Evolutionary conservation across 768 basidiomycete genomes (phyloP), one percentile per base, ranked within the genome.

Genomic region (Rhizopogon rudus): DNA sequence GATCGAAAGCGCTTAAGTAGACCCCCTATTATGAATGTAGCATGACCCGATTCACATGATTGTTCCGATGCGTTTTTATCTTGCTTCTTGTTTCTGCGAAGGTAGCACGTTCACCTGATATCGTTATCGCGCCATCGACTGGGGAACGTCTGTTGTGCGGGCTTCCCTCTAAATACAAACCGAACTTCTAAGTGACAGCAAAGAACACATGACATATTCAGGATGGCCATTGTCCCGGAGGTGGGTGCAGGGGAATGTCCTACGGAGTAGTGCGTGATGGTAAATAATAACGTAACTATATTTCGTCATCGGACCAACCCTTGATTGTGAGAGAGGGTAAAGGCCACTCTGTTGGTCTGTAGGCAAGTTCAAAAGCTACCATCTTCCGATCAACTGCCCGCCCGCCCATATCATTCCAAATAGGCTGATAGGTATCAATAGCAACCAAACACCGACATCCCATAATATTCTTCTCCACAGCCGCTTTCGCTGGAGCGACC

Each of bases 401-500:
- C 68, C 69, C 40, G 75, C 78, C 86, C 87, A 89, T 6, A 76
- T 71, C 14, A 81, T 64, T 1, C 81, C 81, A 9, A 79, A 76
- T 4, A 70, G 75, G 25, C 88, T 82, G 1, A 83, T 71, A 0
- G 84, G 84, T 17, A 87, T 63, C 16, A 91, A 75, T 10, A 88
- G 71, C n/a, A 84, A 58, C 84, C 91, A 93, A 22, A 89, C 84
- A 14, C 86, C 83, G n/a, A 90, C 64, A 68, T 95, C 91, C 89
- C 92, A 94, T 14, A 86, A 68, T 40, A 96, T 71, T 31, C 94
- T 78, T 60, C 82, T 82, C 40, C 82, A 81, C 43, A 86, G 77
- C 61, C 93, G 81, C 44, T 80, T 77, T 53, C 81, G 81, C 71
- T 97, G 94, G 56, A 98, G 72, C 41, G 84, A 84, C 44, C 83